Conservation (phyloP, 208 protist genomes). For the Acanthamoeba castellanii region DNA sequence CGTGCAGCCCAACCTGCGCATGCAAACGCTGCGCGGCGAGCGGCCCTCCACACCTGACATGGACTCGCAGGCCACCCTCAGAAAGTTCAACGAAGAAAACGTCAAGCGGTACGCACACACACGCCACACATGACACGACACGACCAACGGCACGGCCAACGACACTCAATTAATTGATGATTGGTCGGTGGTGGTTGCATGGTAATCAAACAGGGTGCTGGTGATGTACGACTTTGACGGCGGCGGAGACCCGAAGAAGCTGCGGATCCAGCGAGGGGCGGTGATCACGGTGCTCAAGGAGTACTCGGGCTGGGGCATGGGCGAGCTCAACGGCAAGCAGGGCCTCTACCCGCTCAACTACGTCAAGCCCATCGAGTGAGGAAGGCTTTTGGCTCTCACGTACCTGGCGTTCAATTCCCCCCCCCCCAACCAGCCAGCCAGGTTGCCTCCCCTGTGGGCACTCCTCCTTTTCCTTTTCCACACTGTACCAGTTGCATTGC, state of each 20-base stretch:
- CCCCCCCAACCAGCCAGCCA: too few species aligned
- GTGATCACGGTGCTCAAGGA: slow-evolving; percentile 12
- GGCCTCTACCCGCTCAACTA: slow-evolving; percentile 51
- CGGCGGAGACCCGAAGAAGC: background rate
- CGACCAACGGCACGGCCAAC: too few species aligned
- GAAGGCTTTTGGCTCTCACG: too few species aligned
- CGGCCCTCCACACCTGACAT: background rate
- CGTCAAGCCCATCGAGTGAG: background rate
- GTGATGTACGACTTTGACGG: slow-evolving; percentile 14
- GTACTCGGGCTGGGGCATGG: background rate
- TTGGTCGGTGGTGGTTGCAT: background rate
- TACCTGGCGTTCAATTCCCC: too few species aligned
- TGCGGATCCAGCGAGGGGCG: background rate
- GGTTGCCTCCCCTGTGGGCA: too few species aligned
- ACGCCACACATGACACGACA: too few species aligned
- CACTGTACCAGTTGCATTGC: too few species aligned
- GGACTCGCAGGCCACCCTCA: background rate
- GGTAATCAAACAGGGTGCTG: background rate
- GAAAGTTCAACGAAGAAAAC: background rate
- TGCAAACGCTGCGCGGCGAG: background rate
- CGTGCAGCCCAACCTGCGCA: background rate
- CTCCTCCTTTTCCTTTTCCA: too few species aligned
- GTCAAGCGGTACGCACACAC: background rate
- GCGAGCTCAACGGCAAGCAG: background rate
- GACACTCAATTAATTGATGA: background rate